Evolutionary conservation across 75 land plant species (phyloP), one percentile per base, ranked within the genome.

Genomic region (Pseudotsuga menziesii): DNA sequence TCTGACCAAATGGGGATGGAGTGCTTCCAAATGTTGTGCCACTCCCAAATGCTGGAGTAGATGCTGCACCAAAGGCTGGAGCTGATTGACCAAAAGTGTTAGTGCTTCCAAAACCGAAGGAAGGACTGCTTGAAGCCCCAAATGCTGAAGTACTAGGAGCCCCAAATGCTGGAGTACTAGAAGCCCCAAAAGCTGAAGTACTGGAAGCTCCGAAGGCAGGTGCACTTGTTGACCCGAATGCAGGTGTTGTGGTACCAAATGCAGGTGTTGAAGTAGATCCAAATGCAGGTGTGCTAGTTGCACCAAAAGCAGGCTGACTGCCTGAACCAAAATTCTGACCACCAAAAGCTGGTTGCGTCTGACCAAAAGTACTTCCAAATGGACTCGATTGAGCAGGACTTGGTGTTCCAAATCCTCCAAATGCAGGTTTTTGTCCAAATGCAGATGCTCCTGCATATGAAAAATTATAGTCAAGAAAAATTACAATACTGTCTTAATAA

Each of bases 381-480:
- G 98, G 96, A 79, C 88, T 92, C 59, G 95, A 41, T 81, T 88
- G 98, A 48, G 84, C 72, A 26, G 93, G 77, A 61, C 85, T 85
- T 56, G 75, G 75, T n/a, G 91, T 86, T 22, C 98, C 98, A 88
- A 97, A 97, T 0, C 90, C 88, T 61, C 94, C 98, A 83, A 97
- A 97, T n/a, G 90, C 83, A 75, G 98, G 96, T 75, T 92, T 94
- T 69, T 94, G 98, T 17, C 95, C 98, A 80, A 97, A 97, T 4
- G 79, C 44, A 54, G 93, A 83, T 62, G 91, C 81, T 23, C 92
- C 98, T 92, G 80, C 57, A 77, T 41, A 29, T 44, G 44, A 58
- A 69, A 76, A 60, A 13, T 5, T 48, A 11, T 48, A 48, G 54
- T 48, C 54, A 48, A 9, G 9, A 44, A 48, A 48, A 48, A 1